phyloP scores from a whole-genome alignment of 139 green algal genomes.

The Closterium sp. region DNA sequence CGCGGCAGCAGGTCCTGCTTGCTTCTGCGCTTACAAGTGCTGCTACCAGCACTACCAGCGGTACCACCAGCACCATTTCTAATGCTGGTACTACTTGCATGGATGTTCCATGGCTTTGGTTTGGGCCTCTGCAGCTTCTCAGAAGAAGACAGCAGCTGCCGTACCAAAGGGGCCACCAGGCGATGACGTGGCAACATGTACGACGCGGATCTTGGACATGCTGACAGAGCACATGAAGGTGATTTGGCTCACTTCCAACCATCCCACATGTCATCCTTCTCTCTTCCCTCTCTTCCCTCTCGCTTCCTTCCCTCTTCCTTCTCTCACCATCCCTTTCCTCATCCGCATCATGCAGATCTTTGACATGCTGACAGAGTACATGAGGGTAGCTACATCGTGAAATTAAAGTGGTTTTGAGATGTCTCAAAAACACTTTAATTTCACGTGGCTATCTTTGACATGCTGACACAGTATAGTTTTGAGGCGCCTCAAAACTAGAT shows the following conservation, averaged over 20 bases:
- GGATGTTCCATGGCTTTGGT: neutral
- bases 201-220: neutral
- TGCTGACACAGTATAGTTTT: no score
- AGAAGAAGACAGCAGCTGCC: neutral
- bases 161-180: neutral
- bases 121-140: neutral
- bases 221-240: neutral
- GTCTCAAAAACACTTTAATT: no score
- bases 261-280: no score
- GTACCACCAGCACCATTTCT: neutral
- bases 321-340: no score
- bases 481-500: no score
- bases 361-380: neutral
- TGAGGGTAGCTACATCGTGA: no score
- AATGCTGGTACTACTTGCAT: no score
- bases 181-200: neutral
- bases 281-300: no score
- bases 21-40: neutral
- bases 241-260: neutral
- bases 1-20: neutral
- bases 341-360: neutral
- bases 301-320: neutral
- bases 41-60: neutral
- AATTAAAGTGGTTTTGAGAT: no score
- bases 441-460: no score